A percentile compares a stretch with the other conserved stretches of the same genome.
phyloP scores from a whole-genome alignment of 2,329 filamentous ascomycete genomes.

The Talaromyces sp. region DNA sequence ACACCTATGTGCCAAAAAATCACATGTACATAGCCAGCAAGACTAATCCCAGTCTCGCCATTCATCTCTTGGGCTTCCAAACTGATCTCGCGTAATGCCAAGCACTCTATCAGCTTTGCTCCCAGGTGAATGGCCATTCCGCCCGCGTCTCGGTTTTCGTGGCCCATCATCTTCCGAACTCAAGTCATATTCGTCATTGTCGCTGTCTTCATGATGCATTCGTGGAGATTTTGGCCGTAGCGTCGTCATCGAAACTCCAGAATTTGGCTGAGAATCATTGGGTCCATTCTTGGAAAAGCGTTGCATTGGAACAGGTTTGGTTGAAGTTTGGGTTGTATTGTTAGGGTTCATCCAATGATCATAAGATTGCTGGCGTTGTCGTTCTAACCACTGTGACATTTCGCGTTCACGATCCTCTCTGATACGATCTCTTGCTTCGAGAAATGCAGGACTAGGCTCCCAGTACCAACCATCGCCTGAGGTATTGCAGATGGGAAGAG shows the following conservation, averaged over 20 bases:
- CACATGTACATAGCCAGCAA: background rate
- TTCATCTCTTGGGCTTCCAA: slow-evolving; percentile 33
- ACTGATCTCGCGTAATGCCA: slow-evolving; percentile 7
- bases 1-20: background rate
- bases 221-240: slow-evolving; percentile 42
- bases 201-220: slow-evolving; percentile 35
- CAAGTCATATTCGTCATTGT: slow-evolving; percentile 32
- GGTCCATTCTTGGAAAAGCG: slow-evolving; percentile 16
- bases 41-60: slow-evolving; percentile 43
- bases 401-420: slow-evolving; percentile 34
- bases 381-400: slow-evolving; percentile 31
- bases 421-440: slow-evolving; percentile 55
- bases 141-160: slow-evolving; percentile 6
- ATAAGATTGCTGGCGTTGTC: slow-evolving; percentile 35
- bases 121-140: slow-evolving; percentile 3
- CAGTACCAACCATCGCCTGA: slow-evolving; percentile 91
- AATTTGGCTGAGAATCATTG: slow-evolving; percentile 31
- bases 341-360: slow-evolving; percentile 18
- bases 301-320: slow-evolving; percentile 23
- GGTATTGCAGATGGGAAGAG: slow-evolving; percentile 77
- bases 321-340: background rate
- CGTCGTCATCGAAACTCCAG: slow-evolving; percentile 46
- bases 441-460: slow-evolving; percentile 80
- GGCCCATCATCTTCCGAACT: slow-evolving; percentile 22
- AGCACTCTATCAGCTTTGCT: slow-evolving; percentile 18